These are phyloP conservation scores for Sarocladium brachiariae DNA, from an alignment of 2,329 filamentous ascomycete genomes.

Conservation along the genomic window DNA sequence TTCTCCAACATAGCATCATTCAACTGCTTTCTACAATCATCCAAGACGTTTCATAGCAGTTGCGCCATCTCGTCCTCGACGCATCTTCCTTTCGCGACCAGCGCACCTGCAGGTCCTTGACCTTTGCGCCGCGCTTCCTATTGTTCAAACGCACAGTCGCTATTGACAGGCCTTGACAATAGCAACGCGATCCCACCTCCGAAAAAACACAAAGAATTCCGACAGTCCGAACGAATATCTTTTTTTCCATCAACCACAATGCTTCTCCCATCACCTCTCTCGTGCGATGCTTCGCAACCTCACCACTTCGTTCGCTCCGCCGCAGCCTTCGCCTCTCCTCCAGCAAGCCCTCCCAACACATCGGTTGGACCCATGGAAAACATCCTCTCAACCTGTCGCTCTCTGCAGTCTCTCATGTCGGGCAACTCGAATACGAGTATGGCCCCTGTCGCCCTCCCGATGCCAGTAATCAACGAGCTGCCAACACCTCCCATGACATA, in stretches of 20 bases:
- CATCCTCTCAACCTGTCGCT: conserved; percentile 54
- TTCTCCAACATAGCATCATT: too few species aligned
- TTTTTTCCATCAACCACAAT: conserved; percentile 29
- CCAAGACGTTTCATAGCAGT: too few species aligned
- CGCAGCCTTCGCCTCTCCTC: conserved; percentile 46
- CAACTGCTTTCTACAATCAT: neutral
- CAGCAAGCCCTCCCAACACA: conserved; percentile 45
- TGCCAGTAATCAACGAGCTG: conserved; percentile 29
- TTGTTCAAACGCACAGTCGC: conserved; percentile 6
- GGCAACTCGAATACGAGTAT: conserved; percentile 22
- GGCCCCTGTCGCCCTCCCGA: conserved; percentile 28
- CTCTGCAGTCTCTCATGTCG: conserved; percentile 52
- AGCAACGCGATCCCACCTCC: neutral
- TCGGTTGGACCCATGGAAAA: conserved; percentile 42
- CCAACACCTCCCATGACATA: conserved; percentile 51
- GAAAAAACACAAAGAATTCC: neutral
- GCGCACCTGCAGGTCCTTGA: conserved; percentile 1
- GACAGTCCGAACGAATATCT: neutral
- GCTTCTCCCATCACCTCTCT: conserved; percentile 52
- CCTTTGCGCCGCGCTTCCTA: conserved; percentile 1
- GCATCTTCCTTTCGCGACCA: neutral
- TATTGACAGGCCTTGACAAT: neutral
- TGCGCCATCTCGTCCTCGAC: too few species aligned
- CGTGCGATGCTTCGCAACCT: conserved; percentile 48
- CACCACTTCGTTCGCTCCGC: conserved; percentile 32